Evolutionary conservation across 139 green algal genomes (phyloP).

Genomic region (Closterium sp.): DNA sequence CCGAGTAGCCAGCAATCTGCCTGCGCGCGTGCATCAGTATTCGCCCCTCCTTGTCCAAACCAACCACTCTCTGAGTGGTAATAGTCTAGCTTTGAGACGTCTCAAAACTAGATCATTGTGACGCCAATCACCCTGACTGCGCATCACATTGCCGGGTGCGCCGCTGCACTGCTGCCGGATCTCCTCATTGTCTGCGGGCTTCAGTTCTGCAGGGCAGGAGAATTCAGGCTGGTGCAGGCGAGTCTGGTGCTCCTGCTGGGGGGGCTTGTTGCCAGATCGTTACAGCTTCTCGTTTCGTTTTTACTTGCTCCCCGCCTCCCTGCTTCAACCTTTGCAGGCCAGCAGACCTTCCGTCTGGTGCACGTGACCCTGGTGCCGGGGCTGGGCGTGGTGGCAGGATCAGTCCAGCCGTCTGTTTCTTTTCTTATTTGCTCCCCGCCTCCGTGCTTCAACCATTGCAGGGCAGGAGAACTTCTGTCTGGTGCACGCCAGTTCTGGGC

Average conservation of each 20-base stretch:
- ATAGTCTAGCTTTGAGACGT: conserved; percentile 70
- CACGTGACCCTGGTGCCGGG: conserved; percentile 96
- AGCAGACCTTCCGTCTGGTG: conserved; percentile 56
- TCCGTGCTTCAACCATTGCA: not conserved
- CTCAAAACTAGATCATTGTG: too few species aligned
- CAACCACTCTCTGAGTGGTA: too few species aligned
- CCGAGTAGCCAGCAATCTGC: too few species aligned
- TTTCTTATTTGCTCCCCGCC: not conserved
- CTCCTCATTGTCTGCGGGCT: too few species aligned
- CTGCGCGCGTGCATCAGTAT: too few species aligned
- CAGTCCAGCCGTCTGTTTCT: too few species aligned
- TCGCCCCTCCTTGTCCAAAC: too few species aligned
- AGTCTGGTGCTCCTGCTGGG: conserved; percentile 93
- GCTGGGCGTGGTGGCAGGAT: conserved; percentile 86
- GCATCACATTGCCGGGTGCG: too few species aligned
- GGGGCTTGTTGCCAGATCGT: conserved; percentile 91
- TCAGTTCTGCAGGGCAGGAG: too few species aligned
- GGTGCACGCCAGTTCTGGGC: conserved; percentile 93
- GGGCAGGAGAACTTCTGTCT: conserved; percentile 34
- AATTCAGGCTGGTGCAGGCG: conserved; percentile 93
- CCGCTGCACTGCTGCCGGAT: too few species aligned
- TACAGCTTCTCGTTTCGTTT: too few species aligned
- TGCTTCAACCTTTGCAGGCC: not conserved
- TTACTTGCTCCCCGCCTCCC: not conserved
- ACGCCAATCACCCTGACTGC: too few species aligned